phyloP scores from a whole-genome alignment of 2,329 filamentous ascomycete species.

The Cladophialophora chaetospira region DNA sequence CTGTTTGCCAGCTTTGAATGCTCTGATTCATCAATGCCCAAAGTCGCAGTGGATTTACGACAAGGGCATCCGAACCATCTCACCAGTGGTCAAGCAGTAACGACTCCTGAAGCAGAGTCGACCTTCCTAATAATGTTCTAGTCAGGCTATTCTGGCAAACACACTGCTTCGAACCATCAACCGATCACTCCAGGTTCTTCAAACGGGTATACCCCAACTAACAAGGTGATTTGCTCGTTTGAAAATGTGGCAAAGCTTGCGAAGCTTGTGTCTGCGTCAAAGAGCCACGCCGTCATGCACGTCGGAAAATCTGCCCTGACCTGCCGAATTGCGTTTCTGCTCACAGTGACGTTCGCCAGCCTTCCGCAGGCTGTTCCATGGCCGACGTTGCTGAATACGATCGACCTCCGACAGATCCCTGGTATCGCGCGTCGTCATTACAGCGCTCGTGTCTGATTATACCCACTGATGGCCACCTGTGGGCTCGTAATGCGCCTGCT shows the following conservation, averaged over 20 bases:
- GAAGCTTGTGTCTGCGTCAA: conserved; percentile 14
- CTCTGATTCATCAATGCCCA: background rate
- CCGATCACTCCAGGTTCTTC: background rate
- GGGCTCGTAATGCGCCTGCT: background rate
- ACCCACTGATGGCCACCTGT: background rate
- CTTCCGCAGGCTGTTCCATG: background rate
- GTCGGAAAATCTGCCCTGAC: background rate
- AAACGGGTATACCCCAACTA: background rate
- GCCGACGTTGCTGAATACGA: background rate
- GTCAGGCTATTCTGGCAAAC: background rate
- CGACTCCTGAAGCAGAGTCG: background rate
- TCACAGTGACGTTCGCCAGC: conserved; percentile 3
- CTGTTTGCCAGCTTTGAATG: background rate
- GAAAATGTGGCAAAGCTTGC: conserved; percentile 3
- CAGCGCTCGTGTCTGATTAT: background rate
- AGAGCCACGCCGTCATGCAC: background rate
- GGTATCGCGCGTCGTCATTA: conserved; percentile 3
- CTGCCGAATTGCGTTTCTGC: background rate
- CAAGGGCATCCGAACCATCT: background rate
- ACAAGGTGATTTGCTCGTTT: background rate
- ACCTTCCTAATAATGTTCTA: conserved; percentile 4
- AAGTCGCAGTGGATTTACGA: background rate
- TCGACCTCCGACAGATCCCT: background rate
- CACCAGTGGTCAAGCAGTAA: background rate
- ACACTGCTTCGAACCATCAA: background rate